Evolutionary conservation across 352 stramenopile genomes (phyloP).

Genomic region (Phytopythium ostracodes): DNA sequence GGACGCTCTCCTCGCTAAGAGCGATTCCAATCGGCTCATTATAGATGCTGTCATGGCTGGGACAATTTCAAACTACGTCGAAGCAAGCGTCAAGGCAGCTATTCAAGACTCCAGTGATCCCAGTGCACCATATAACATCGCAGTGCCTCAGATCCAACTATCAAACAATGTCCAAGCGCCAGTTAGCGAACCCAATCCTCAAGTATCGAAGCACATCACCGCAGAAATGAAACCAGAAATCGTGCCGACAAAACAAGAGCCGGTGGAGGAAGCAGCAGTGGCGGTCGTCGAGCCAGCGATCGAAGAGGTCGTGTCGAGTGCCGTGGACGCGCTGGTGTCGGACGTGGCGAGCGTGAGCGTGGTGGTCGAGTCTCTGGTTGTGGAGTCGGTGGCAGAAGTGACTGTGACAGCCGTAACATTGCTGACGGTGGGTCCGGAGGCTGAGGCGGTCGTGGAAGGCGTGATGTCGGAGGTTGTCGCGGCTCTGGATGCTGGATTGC

Average conservation of each 20-base stretch:
- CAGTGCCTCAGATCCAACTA: too few species aligned
- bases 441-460: not conserved
- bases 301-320: not conserved
- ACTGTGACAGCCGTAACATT: too few species aligned
- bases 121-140: not conserved
- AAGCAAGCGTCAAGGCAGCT: constrained; percentile 7
- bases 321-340: not conserved
- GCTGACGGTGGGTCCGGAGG: not conserved
- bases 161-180: not conserved
- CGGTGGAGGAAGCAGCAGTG: too few species aligned
- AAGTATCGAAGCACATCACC: too few species aligned
- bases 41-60: constrained; percentile 19
- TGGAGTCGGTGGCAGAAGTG: too few species aligned
- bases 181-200: not conserved
- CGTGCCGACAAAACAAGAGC: too few species aligned
- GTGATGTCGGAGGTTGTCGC: not conserved
- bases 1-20: constrained; percentile 10
- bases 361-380: too few species aligned
- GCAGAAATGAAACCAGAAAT: too few species aligned
- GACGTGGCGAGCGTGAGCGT: too few species aligned
- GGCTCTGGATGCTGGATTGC: too few species aligned
- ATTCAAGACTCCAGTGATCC: constrained; percentile 19
- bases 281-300: not conserved
- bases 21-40: constrained; percentile 21
- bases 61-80: constrained; percentile 15